Conservation (phyloP, 768 basidiomycete genomes). For the Cystofilobasidium macerans region DNA sequence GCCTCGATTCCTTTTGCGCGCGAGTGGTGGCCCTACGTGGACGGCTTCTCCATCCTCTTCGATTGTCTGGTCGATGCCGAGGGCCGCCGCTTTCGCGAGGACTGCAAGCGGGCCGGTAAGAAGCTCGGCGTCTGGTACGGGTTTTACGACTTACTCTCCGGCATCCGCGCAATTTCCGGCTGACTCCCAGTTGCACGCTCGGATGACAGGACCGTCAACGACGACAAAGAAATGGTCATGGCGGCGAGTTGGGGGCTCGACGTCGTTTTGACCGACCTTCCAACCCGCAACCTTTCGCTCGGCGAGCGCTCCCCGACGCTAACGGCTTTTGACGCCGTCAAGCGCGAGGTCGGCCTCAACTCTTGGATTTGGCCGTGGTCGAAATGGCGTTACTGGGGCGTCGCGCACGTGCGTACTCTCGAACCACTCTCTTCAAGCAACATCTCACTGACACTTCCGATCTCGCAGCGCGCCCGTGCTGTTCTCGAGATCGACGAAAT, state of each 20-base stretch:
- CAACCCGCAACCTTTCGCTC: constrained; percentile 30
- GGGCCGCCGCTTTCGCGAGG: constrained; percentile 36
- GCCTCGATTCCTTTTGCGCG: constrained; percentile 34
- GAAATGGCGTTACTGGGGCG: constrained; percentile 8
- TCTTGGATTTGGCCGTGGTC: constrained; percentile 9
- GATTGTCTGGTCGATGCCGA: constrained; percentile 33
- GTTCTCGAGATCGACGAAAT: constrained; percentile 22
- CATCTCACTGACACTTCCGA: background rate
- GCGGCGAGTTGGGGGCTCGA: constrained; percentile 34
- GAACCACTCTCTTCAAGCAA: background rate
- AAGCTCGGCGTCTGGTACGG: constrained; percentile 35
- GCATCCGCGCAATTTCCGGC: background rate
- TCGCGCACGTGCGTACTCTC: background rate
- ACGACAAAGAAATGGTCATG: constrained; percentile 35
- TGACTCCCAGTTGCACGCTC: background rate
- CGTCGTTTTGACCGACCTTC: constrained; percentile 37
- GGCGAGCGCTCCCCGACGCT: constrained; percentile 27
- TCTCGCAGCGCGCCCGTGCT: background rate
- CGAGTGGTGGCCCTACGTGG: constrained; percentile 36
- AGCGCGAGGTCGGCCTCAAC: constrained; percentile 17
- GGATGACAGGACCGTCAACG: constrained; percentile 35
- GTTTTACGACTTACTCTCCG: background rate
- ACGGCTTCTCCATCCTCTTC: constrained; percentile 37
- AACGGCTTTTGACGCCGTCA: constrained; percentile 25
- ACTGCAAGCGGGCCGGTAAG: constrained; percentile 36